phyloP scores from a whole-genome alignment of 2,329 filamentous ascomycete species.

The Epichloe amarillans region DNA sequence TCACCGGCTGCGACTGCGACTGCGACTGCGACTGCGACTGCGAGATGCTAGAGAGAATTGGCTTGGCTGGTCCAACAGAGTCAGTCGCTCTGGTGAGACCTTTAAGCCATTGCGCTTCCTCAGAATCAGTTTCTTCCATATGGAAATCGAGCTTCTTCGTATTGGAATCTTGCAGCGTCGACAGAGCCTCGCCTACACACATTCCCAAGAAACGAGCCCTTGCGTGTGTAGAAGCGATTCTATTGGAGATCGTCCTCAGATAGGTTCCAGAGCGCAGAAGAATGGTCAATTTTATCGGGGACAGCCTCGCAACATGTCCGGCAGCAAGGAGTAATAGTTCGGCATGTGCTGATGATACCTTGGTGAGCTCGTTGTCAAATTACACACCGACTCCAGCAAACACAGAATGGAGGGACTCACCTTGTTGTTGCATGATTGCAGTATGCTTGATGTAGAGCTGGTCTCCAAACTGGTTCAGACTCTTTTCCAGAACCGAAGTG shows the following conservation, averaged over 20 bases:
- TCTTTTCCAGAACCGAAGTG: conserved; percentile 49
- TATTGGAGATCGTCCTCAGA: conserved; percentile 69
- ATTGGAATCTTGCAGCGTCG: conserved; percentile 48
- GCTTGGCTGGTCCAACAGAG: conserved; percentile 41
- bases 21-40: not conserved
- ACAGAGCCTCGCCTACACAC: conserved; percentile 64
- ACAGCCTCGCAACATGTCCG: conserved; percentile 57
- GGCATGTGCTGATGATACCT: conserved; percentile 50
- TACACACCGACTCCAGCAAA: not conserved
- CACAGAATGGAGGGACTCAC: conserved; percentile 26
- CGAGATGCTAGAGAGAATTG: conserved; percentile 25
- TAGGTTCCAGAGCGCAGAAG: conserved; percentile 61
- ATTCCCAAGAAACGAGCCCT: conserved; percentile 77
- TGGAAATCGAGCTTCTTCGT: conserved; percentile 72
- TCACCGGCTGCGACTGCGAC: not conserved
- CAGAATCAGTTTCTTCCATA: conserved; percentile 60
- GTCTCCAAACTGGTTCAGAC: conserved; percentile 66
- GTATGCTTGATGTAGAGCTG: conserved; percentile 76
- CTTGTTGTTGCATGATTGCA: conserved; percentile 78
- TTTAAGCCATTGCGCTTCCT: conserved; percentile 66
- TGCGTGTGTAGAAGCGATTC: conserved; percentile 62
- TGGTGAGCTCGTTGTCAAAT: conserved; percentile 9
- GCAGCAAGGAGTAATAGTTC: conserved; percentile 67
- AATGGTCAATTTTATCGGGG: conserved; percentile 52
- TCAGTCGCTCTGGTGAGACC: conserved; percentile 51